Conservation (phyloP, 306 rosid species). For the Purshia tridentata region DNA sequence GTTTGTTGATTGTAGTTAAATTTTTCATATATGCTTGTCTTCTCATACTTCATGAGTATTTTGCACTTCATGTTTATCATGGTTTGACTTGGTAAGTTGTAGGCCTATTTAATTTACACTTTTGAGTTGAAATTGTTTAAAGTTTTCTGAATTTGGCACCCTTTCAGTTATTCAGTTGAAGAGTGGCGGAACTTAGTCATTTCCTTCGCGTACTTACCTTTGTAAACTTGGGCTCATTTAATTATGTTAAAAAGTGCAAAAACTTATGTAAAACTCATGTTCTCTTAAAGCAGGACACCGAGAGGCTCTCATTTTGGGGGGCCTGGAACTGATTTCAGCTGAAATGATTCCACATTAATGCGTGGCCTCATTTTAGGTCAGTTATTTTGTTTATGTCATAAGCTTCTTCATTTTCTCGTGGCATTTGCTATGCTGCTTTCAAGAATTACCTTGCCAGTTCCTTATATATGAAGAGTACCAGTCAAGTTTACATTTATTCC, state of each 20-base stretch:
- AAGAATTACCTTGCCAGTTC: constrained; percentile 45
- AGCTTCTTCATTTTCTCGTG: constrained; percentile 45
- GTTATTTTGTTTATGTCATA: constrained; percentile 60
- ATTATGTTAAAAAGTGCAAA: constrained; percentile 41
- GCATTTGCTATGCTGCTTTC: constrained; percentile 54
- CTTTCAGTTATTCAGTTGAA: constrained; percentile 34
- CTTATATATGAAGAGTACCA: constrained; percentile 29
- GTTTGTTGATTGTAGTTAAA: background rate
- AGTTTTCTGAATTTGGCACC: constrained; percentile 11
- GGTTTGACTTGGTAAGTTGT: constrained; percentile 19
- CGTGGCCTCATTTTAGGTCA: constrained; percentile 81
- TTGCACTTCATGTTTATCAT: background rate
- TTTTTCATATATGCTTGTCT: constrained; percentile 2
- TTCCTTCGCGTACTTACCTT: constrained; percentile 57
- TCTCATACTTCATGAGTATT: background rate
- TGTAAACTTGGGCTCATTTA: constrained; percentile 54
- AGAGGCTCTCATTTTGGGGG: constrained; percentile 74
- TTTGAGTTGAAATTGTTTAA: background rate
- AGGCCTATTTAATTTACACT: constrained; percentile 6
- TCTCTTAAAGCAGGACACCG: constrained; percentile 70
- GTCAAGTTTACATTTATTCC: constrained; percentile 25
- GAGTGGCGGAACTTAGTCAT: constrained; percentile 43
- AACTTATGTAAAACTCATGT: constrained; percentile 63
- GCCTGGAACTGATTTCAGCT: constrained; percentile 70
- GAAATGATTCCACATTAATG: constrained; percentile 70